phyloP scores from a whole-genome alignment of 2,329 filamentous ascomycete species.

The Sarocladium strictum region DNA sequence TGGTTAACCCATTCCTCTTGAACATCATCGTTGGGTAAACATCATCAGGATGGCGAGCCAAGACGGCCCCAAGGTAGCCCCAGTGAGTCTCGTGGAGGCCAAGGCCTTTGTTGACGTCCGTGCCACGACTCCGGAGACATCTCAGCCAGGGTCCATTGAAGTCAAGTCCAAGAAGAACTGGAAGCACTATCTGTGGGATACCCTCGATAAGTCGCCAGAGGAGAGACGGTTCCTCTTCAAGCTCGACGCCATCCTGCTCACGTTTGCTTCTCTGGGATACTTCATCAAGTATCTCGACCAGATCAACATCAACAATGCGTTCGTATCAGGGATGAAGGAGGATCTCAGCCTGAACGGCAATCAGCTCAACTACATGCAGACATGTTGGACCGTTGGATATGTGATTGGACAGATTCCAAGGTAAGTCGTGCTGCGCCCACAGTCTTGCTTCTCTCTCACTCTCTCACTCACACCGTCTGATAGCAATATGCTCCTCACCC shows the following conservation, averaged over 20 bases:
- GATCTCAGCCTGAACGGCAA: constrained; percentile 36
- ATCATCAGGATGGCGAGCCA: too few relatives aligned
- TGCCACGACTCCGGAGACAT: too few relatives aligned
- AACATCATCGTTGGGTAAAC: too few relatives aligned
- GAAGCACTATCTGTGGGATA: constrained; percentile 44
- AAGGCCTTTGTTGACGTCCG: too few relatives aligned
- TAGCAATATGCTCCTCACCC: constrained; percentile 30
- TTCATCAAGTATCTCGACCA: constrained; percentile 32
- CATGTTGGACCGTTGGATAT: constrained; percentile 55
- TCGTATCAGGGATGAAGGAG: constrained; percentile 40
- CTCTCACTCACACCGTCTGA: too few relatives aligned
- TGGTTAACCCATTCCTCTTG: too few relatives aligned
- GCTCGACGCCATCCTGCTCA: constrained; percentile 33
- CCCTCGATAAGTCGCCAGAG: constrained; percentile 34
- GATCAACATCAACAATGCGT: constrained; percentile 32
- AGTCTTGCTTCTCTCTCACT: too few relatives aligned
- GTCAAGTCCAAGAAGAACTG: constrained; percentile 35
- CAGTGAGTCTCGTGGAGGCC: too few relatives aligned
- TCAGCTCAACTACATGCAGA: constrained; percentile 47
- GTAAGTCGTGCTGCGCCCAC: too few relatives aligned
- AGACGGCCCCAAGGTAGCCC: too few relatives aligned
- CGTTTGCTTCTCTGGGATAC: constrained; percentile 29
- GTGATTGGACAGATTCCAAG: constrained; percentile 36
- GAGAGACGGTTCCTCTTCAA: constrained; percentile 36
- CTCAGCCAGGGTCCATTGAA: too few relatives aligned